These are phyloP conservation scores for Berberis thunbergii DNA, from an alignment of 164 flowering plant species.

Conservation along the genomic window DNA sequence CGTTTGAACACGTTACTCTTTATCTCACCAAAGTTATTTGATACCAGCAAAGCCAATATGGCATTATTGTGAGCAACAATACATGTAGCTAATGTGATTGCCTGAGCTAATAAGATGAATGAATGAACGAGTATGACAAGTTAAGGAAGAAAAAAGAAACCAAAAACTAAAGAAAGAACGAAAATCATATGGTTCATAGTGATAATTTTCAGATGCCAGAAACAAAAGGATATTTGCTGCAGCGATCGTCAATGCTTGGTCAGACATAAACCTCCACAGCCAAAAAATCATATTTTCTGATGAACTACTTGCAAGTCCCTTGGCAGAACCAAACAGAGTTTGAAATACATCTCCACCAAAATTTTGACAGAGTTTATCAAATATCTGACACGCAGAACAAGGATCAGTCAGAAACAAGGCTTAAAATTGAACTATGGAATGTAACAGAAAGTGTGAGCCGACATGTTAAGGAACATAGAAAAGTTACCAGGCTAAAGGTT, in stretches of 20 bases:
- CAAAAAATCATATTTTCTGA: conserved; percentile 51
- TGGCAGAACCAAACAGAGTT: conserved; percentile 77
- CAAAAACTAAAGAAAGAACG: background rate
- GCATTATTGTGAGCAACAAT: conserved; percentile 97
- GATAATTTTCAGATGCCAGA: background rate
- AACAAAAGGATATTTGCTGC: conserved; percentile 79
- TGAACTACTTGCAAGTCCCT: conserved; percentile 65
- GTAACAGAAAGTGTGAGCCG: no score
- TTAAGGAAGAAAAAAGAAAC: conserved; percentile 44
- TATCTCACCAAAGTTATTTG: conserved; percentile 94
- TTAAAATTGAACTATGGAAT: no score
- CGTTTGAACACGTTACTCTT: conserved; percentile 97
- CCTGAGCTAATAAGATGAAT: conserved; percentile 90
- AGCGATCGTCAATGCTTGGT: conserved; percentile 61
- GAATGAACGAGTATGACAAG: conserved; percentile 73
- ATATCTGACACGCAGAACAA: conserved; percentile 50
- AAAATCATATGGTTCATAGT: background rate
- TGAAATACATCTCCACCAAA: conserved; percentile 86
- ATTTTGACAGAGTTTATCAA: conserved; percentile 89
- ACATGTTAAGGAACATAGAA: no score
- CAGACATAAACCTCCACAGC: conserved; percentile 63
- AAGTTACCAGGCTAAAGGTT: background rate
- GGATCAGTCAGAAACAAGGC: conserved; percentile 1
- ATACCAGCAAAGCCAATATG: conserved; percentile 80
- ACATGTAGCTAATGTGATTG: conserved; percentile 88